Conservation (phyloP, 768 basidiomycete species). For the Nidularia sp. region DNA sequence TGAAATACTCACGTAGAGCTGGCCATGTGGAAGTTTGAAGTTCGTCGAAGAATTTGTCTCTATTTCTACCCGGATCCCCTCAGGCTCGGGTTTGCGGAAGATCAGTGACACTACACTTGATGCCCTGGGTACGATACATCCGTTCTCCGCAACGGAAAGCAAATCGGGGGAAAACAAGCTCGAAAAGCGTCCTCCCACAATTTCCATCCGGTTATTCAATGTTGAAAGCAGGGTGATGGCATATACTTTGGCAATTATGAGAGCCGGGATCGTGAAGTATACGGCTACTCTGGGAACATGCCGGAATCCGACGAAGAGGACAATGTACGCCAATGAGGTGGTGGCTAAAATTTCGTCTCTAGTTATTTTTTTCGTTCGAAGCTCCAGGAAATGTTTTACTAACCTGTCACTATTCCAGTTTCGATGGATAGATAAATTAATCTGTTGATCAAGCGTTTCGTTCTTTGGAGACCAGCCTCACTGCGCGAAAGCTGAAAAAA, state of each 20-base stretch:
- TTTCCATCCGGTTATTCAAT: slow-evolving; percentile 4
- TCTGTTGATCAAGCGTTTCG: neutral
- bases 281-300: neutral
- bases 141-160: neutral
- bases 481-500: slow-evolving; percentile 1
- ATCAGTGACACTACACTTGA: neutral
- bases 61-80: neutral
- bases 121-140: neutral
- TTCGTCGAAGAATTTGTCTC: neutral
- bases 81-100: neutral
- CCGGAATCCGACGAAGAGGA: slow-evolving; percentile 1
- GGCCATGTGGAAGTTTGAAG: neutral
- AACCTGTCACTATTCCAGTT: slow-evolving; percentile 5
- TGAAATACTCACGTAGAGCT: neutral
- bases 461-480: neutral
- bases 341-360: neutral
- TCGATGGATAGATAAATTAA: slow-evolving; percentile 4
- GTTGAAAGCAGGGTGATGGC: slow-evolving; percentile 4
- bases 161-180: neutral
- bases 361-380: too few species aligned
- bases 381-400: neutral
- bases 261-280: slow-evolving; percentile 6
- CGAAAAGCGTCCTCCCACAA: slow-evolving; percentile 2
- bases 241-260: slow-evolving; percentile 6
- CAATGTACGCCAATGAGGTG: neutral